These are phyloP conservation scores for Aspergillus sp. DNA, from an alignment of 2,329 filamentous ascomycete genomes.

Conservation along the genomic window DNA sequence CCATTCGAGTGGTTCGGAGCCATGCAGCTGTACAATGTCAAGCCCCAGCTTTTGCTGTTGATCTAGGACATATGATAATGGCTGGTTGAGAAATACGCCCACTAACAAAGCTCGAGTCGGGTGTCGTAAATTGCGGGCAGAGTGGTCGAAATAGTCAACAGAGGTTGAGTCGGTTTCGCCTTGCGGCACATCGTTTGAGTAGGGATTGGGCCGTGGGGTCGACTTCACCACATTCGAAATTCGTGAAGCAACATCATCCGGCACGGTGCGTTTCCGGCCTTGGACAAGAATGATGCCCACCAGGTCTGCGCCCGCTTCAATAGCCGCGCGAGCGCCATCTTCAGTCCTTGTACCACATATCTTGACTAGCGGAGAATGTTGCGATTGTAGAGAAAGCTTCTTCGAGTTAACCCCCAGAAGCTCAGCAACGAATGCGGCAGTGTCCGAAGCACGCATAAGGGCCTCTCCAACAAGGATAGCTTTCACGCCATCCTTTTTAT, in stretches of 20 bases:
- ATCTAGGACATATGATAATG: slow-evolving; percentile 76
- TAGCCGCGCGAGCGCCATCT: slow-evolving; percentile 76
- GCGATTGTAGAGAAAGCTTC: slow-evolving; percentile 19
- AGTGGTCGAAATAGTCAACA: slow-evolving; percentile 70
- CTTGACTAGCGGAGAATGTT: slow-evolving; percentile 69
- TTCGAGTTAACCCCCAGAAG: slow-evolving; percentile 64
- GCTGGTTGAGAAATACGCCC: slow-evolving; percentile 91
- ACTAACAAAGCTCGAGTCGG: slow-evolving; percentile 72
- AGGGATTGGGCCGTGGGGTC: slow-evolving; percentile 31
- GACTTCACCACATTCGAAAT: slow-evolving; percentile 77
- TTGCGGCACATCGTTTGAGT: slow-evolving; percentile 11
- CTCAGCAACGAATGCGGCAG: slow-evolving; percentile 76
- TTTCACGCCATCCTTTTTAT: slow-evolving; percentile 84
- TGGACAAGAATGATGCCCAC: slow-evolving; percentile 91
- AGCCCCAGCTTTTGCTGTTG: slow-evolving; percentile 74
- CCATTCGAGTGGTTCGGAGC: slow-evolving; percentile 91
- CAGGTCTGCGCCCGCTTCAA: slow-evolving; percentile 84
- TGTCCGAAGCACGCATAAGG: slow-evolving; percentile 87
- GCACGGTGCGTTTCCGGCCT: slow-evolving; percentile 75
- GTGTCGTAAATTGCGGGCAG: slow-evolving; percentile 48
- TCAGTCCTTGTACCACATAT: slow-evolving; percentile 88
- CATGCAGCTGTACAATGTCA: slow-evolving; percentile 91
- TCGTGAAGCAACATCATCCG: slow-evolving; percentile 71
- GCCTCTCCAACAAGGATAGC: slow-evolving; percentile 94
- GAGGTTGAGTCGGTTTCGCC: slow-evolving; percentile 27